phyloP scores from a whole-genome alignment of 1,284 basidiomycete species.

The Ceratobasidium sp. region DNA sequence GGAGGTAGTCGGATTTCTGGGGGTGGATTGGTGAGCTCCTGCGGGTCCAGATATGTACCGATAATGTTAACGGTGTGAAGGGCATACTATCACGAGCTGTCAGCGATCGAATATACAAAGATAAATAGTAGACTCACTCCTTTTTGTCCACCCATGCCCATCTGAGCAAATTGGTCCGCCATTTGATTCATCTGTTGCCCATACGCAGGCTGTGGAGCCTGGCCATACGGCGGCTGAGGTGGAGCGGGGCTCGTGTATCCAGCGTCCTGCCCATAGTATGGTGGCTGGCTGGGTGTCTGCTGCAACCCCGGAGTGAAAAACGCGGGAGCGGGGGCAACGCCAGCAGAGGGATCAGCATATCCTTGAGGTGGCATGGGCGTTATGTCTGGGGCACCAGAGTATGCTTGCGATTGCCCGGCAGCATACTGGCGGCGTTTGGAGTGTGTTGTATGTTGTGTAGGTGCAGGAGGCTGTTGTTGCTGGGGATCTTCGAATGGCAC shows the following conservation, averaged over 20 bases:
- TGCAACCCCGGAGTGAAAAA: slow-evolving; percentile 83
- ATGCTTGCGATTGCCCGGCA: slow-evolving; percentile 87
- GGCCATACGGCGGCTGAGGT: slow-evolving; percentile 64
- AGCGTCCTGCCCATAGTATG: slow-evolving; percentile 57
- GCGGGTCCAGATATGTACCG: slow-evolving; percentile 90
- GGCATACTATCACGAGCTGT: slow-evolving; percentile 62
- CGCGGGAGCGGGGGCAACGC: slow-evolving; percentile 51
- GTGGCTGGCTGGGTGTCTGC: slow-evolving; percentile 61
- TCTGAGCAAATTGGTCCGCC: slow-evolving; percentile 87
- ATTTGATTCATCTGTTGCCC: slow-evolving; percentile 69
- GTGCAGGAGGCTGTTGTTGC: slow-evolving; percentile 51
- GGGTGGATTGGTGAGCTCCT: slow-evolving; percentile 82
- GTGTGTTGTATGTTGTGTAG: slow-evolving; percentile 53
- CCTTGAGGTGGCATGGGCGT: slow-evolving; percentile 51
- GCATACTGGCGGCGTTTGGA: slow-evolving; percentile 90
- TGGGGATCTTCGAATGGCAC: slow-evolving; percentile 58
- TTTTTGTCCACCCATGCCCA: slow-evolving; percentile 79
- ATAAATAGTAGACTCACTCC: slow-evolving; percentile 55
- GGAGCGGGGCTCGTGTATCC: slow-evolving; percentile 52
- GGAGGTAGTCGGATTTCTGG: slow-evolving; percentile 92
- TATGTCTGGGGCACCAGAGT: slow-evolving; percentile 68
- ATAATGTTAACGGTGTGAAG: slow-evolving; percentile 90
- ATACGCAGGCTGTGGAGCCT: slow-evolving; percentile 48
- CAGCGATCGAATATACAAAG: slow-evolving; percentile 1
- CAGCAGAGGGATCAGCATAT: slow-evolving; percentile 40